Evolutionary conservation across 106 monocot genomes (phyloP), one percentile per base, ranked within the genome.

Genomic region (Acorus gramineus): DNA sequence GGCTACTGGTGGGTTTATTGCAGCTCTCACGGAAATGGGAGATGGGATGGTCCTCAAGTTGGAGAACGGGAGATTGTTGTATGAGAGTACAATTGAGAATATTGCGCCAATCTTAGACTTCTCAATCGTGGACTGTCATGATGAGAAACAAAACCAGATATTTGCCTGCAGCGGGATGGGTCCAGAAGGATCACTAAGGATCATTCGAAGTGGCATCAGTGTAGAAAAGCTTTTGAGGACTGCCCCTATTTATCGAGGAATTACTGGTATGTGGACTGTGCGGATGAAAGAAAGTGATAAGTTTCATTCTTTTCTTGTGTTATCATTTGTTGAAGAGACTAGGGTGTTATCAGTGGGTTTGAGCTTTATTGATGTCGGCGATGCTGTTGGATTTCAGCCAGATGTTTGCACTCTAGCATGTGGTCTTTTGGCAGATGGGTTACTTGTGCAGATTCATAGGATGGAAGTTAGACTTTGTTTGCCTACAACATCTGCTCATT

Each of bases 321-420:
- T 98, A 60, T 98, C 98, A 53, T 98, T 98, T 80, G 85, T 98
- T 67, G 98, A 98, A 80, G 92, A 98, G 74, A 98, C 98, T 13
- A 92, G 98, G 59, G 75, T 98, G 47, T 79, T 98, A 2, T 88
- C 98, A n/a, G 92, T 98, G 63, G 98, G 98, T 62, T 66, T 84
- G 57, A 83, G 74, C 50, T 98, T 98, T 61, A 63, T 47, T 62
- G 92, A 98, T 79, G 81, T 86, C 42, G 89, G 77, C 76, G 92
- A 98, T 74, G 71, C 72, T 57, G 69, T 76, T 71, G 98, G 98
- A 52, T 92, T 98, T 66, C 81, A 71, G 72, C 49, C 79, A 68
- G 66, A 89, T 80, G 88, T 73, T 4, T 98, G 83, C 61, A 98
- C 98, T 79, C 71, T 98, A 62, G 98, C 92, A 65, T 98, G 98